Base-by-base conservation (phyloP, 148 eudicot species). In the Fagopyrum homotropicum region DNA sequence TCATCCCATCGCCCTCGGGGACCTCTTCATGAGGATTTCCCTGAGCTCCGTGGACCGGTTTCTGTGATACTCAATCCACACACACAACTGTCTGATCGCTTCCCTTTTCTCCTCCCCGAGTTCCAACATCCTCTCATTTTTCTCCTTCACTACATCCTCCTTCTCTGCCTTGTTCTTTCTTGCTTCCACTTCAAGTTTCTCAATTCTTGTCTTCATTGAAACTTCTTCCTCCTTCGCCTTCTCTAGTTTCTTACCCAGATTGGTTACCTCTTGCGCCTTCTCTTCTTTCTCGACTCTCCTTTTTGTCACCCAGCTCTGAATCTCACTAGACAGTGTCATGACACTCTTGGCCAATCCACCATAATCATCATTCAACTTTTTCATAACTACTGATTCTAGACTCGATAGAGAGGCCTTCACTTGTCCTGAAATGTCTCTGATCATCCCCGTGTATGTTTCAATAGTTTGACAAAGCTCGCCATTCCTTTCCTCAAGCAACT, bases 71-170 rank as follows among this genome's bases (percentile, higher is more conserved):
- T 92, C 98, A 72, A 86, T 85, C 91, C 86, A 91, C 74, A 88
- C 79, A 74, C 97, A 94, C 9, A 94, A 77, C 56, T 94, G 97
- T 75, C 86, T 83, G 44, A 94, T 94, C 6, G 98, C 98, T 84
- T 91, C 98, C 29, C 88, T 83, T 44, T 94, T 93, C 86, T 91
- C 95, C 74, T 87, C 86, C 22, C 84, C 81, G 43, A 93, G 56
- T n/a, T 75, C 80, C 73, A 73, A 35, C 72, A 90, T 73, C 45
- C 76, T 88, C 77, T 89, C 91, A 45, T 91, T 94, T 46, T 79
- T 86, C 56, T 86, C 93, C 55, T 49, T 82, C 57, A 88, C 68
- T 45, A 2, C 40, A 35, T 35, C 71, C 40, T 74, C 79, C 72
- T 78, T 87, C 82, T 88, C 87, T 6, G 6, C 74, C 6, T 19